phyloP scores from a whole-genome alignment of 495 filamentous ascomycete genomes.

The Talaromyces adpressus region DNA sequence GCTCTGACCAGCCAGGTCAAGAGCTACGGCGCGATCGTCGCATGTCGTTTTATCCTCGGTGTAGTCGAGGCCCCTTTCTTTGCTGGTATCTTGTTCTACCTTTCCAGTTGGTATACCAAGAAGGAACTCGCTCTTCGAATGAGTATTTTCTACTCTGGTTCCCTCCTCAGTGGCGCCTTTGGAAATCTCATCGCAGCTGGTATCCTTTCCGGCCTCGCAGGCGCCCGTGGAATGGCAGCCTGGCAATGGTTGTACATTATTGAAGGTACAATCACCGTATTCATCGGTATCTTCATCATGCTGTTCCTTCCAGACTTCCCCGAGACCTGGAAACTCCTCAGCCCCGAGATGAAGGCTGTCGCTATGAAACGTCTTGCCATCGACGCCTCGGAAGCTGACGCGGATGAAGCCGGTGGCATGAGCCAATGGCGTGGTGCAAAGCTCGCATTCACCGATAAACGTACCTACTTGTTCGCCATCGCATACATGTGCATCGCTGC shows the following conservation, averaged over 20 bases:
- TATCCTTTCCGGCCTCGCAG: slow-evolving; percentile 35
- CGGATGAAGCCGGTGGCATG: slow-evolving; percentile 41
- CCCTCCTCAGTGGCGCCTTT: slow-evolving; percentile 56
- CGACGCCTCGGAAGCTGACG: slow-evolving; percentile 40
- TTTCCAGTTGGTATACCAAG: slow-evolving; percentile 55
- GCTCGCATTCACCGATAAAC: slow-evolving; percentile 44
- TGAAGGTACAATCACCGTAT: slow-evolving; percentile 35
- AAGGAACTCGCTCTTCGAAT: slow-evolving; percentile 51
- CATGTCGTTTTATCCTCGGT: slow-evolving; percentile 46
- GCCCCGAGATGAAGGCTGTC: slow-evolving; percentile 40
- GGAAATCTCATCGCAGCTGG: slow-evolving; percentile 56
- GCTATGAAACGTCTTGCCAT: slow-evolving; percentile 43
- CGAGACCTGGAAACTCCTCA: slow-evolving; percentile 38
- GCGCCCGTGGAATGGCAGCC: slow-evolving; percentile 31
- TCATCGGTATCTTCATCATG: slow-evolving; percentile 31
- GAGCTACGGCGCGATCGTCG: slow-evolving; percentile 45
- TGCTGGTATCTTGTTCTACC: slow-evolving; percentile 43
- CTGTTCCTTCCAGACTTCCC: slow-evolving; percentile 44
- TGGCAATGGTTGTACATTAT: slow-evolving; percentile 52
- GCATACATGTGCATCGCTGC: slow-evolving; percentile 47
- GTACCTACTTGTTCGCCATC: slow-evolving; percentile 41
- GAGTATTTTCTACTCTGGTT: slow-evolving; percentile 61
- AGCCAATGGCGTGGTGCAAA: slow-evolving; percentile 43
- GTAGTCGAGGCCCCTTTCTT: slow-evolving; percentile 49
- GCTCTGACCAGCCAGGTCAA: slow-evolving; percentile 44